A percentile compares a stretch with the other conserved stretches of the same genome.
These are phyloP conservation scores for Santalum album DNA, from an alignment of 164 flowering plant genomes.

Conservation along the genomic window DNA sequence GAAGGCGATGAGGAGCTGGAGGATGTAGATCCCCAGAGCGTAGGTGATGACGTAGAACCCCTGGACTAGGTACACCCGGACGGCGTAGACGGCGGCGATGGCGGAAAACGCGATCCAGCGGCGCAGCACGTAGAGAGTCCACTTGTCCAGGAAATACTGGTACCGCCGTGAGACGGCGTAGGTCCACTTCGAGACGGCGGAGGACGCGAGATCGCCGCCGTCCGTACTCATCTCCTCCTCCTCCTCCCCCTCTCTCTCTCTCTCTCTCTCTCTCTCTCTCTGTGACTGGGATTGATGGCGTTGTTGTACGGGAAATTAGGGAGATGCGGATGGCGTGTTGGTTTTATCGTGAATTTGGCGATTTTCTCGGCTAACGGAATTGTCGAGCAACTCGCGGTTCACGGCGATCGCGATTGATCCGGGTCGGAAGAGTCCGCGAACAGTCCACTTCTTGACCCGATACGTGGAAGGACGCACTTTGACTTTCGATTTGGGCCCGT, in stretches of 20 bases:
- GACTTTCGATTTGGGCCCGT: too few species aligned
- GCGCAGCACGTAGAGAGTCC: conserved; percentile 32
- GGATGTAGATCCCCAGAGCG: conserved; percentile 46
- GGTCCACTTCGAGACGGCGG: conserved; percentile 14
- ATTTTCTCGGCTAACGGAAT: too few species aligned
- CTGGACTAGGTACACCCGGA: conserved; percentile 37
- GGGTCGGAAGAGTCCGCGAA: too few species aligned
- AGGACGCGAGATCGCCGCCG: neutral
- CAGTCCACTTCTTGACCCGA: too few species aligned
- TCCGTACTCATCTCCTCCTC: conserved; percentile 2
- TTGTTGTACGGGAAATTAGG: too few species aligned
- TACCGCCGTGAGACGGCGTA: conserved; percentile 23
- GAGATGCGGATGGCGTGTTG: too few species aligned
- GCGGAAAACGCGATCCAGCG: conserved; percentile 36
- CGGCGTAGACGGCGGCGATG: conserved; percentile 26
- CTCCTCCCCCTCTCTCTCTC: neutral
- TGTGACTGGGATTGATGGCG: too few species aligned
- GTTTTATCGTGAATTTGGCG: too few species aligned
- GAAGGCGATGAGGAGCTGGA: conserved; percentile 44
- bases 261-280: too few species aligned
- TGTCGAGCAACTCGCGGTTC: too few species aligned
- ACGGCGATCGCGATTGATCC: too few species aligned
- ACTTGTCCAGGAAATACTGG: conserved; percentile 45
- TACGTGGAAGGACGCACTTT: too few species aligned
- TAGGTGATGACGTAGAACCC: conserved; percentile 47